Evolutionary conservation across 108 stramenopile species (phyloP).

Genomic region (Mediolabrus comicus): DNA sequence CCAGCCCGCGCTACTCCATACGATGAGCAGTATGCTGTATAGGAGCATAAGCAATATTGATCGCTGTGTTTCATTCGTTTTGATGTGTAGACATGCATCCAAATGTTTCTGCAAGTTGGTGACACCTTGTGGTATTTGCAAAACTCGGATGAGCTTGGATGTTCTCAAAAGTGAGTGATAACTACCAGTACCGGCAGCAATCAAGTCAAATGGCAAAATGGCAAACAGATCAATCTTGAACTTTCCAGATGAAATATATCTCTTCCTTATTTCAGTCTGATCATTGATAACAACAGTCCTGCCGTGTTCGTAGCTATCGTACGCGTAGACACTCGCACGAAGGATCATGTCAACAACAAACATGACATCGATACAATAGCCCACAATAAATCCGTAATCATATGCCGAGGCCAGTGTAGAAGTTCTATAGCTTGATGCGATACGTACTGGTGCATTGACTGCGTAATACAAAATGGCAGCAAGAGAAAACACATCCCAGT

Average conservation of each 20-base stretch:
- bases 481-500: slow-evolving; percentile 41
- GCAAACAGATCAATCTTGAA: slow-evolving; percentile 35
- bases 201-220: slow-evolving; percentile 39
- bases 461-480: slow-evolving; percentile 31
- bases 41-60: slow-evolving; percentile 40
- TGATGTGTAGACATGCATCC: slow-evolving; percentile 37
- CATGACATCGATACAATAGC: slow-evolving; percentile 34
- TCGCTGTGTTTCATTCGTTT: slow-evolving; percentile 41
- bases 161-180: slow-evolving; percentile 34
- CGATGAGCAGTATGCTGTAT: slow-evolving; percentile 37
- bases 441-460: slow-evolving; percentile 28
- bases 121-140: slow-evolving; percentile 20
- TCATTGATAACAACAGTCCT: slow-evolving; percentile 27
- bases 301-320: slow-evolving; percentile 21
- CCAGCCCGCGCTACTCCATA: slow-evolving; percentile 50
- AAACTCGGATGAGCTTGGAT: slow-evolving; percentile 43
- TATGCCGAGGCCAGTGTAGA: slow-evolving; percentile 18
- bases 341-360: slow-evolving; percentile 47
- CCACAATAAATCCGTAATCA: slow-evolving; percentile 23
- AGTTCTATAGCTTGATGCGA: slow-evolving; percentile 18
- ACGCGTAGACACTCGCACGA: slow-evolving; percentile 25
- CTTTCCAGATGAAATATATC: slow-evolving; percentile 21
- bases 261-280: slow-evolving; percentile 11
- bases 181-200: slow-evolving; percentile 15
- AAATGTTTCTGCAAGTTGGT: slow-evolving; percentile 39